phyloP scores from a whole-genome alignment of 2,329 filamentous ascomycete species.

The Colletotrichum incanum region DNA sequence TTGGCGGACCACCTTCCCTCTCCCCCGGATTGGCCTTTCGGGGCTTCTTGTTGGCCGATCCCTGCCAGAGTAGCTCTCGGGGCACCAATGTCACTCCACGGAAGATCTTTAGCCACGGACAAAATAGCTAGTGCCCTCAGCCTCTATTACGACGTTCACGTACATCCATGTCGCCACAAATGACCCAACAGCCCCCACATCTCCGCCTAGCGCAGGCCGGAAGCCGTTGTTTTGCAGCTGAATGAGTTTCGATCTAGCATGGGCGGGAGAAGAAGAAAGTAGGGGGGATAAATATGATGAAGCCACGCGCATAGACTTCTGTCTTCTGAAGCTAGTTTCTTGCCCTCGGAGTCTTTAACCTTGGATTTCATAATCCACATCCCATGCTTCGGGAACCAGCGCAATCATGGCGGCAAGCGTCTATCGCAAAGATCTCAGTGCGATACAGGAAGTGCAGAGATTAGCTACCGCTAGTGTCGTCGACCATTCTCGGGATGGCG shows the following conservation, averaged over 20 bases:
- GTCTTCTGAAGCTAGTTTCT: not conserved
- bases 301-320: not conserved
- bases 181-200: not conserved
- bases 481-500: constrained; percentile 45
- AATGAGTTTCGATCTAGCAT: not conserved
- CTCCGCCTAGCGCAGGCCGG: not conserved
- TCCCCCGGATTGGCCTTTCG: constrained; percentile 18
- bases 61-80: constrained; percentile 5
- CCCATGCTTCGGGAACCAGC: not conserved
- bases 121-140: constrained; percentile 8
- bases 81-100: constrained; percentile 17
- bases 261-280: not conserved
- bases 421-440: not conserved
- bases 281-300: not conserved
- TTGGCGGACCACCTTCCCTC: not conserved
- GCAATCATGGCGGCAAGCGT: constrained; percentile 8
- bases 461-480: constrained; percentile 16
- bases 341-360: not conserved
- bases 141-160: constrained; percentile 30
- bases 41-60: not conserved
- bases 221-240: not conserved
- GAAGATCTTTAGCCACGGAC: constrained; percentile 4
- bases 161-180: constrained; percentile 13
- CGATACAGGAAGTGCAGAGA: constrained; percentile 6
- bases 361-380: not conserved